Evolutionary conservation across 2,329 filamentous ascomycete species (phyloP), one percentile per base, ranked within the genome.

Genomic region (Ambrosiella cleistominuta): DNA sequence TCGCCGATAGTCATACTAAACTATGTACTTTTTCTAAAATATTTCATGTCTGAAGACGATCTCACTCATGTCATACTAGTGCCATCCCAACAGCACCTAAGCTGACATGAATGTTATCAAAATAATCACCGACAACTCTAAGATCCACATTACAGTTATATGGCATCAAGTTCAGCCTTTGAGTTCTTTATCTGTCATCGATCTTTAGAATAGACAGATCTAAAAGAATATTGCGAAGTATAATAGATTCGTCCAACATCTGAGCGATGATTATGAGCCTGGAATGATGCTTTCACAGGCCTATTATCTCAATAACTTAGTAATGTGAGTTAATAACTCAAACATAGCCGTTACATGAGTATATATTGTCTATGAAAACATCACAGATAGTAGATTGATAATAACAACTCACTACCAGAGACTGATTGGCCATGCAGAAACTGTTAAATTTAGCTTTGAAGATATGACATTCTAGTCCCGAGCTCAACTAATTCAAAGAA

Each of bases 131-230:
- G 12, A 60, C 54, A n/a, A 70, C 64, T 57, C 45, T 62, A 42
- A 70, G 56, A 6, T 66, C 68, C 1, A 65, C 66, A 49, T 58
- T 56, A 4, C 27, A 52, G 56, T 2, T 64, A 60, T 7, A 70
- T 54, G 1, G 60, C 17, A 19, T 64, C 57, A 60, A 66, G 70
- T 15, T 62, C 62, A 9, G 62, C 58, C n/a, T 63, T 57, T 3
- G 19, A 6, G 64, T 66, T 9, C 68, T 62, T 63, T 70, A 66
- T 58, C 70, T 70, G 19, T 68, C 68, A 13, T 67, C 68, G 27
- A 68, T 60, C 12, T 62, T 63, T 54, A 65, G 40, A 67, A 70
- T 68, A 40, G 65, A 61, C 38, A 70, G 62, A 60, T 70, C 69
- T 7, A 66, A 63, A 35, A 63, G 62, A 1, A 64, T 60, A 1